Evolutionary conservation across 83 land plant genomes (phyloP).

Genomic region (Picea abies): DNA sequence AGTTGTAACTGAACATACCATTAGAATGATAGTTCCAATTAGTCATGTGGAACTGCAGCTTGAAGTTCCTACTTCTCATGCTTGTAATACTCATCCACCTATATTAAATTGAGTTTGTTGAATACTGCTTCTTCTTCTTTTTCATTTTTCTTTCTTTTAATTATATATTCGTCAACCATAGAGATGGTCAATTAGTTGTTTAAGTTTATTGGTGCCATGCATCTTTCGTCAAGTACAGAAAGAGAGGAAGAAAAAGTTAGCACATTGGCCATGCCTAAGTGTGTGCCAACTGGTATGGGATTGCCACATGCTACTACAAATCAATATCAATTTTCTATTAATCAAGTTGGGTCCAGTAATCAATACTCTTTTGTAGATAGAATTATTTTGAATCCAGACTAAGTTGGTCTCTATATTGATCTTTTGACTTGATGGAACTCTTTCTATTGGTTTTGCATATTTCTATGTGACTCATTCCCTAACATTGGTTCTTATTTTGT

Average conservation of each 20-base stretch:
- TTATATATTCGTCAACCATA: not conserved
- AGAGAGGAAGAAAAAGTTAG: slow-evolving; percentile 76
- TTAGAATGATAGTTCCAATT: slow-evolving; percentile 40
- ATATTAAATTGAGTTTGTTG: slow-evolving; percentile 48
- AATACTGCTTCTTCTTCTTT: not conserved
- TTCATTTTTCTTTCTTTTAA: not conserved
- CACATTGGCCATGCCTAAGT: not conserved
- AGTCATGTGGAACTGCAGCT: slow-evolving; percentile 56
- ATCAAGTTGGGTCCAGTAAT: slow-evolving; percentile 52
- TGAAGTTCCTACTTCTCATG: slow-evolving; percentile 41
- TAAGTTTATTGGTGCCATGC: slow-evolving; percentile 45
- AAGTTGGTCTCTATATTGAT: no score
- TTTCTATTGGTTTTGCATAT: slow-evolving; percentile 41
- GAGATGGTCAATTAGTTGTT: slow-evolving; percentile 7
- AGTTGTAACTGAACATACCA: slow-evolving; percentile 33
- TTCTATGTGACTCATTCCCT: slow-evolving; percentile 47
- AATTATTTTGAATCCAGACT: no score
- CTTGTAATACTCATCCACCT: slow-evolving; percentile 31
- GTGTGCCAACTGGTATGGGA: slow-evolving; percentile 22
- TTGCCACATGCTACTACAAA: slow-evolving; percentile 51
- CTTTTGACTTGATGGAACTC: no score
- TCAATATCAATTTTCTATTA: slow-evolving; percentile 49
- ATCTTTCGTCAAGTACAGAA: slow-evolving; percentile 46
- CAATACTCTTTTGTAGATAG: not conserved
- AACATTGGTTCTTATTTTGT: slow-evolving; percentile 67